A percentile compares a stretch with the other conserved stretches of the same genome.
phyloP scores from a whole-genome alignment of 1,284 basidiomycete species.

The Pseudozyma thailandica region DNA sequence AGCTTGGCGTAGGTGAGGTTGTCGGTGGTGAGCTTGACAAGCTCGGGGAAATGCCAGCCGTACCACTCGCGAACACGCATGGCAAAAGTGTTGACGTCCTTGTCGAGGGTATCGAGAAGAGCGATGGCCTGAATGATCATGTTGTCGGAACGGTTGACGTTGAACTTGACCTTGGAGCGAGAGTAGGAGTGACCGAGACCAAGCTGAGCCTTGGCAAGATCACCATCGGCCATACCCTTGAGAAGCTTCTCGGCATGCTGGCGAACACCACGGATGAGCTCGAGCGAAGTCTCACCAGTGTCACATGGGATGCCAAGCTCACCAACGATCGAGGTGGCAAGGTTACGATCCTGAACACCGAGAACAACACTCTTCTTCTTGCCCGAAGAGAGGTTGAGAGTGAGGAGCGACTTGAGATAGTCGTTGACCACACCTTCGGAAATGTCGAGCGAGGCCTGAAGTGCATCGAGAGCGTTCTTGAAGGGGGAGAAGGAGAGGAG shows the following conservation, averaged over 20 bases:
- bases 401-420: conserved; percentile 84
- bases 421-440: conserved; percentile 94
- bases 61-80: conserved; percentile 99
- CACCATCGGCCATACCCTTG: conserved; percentile 83
- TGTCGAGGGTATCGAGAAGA: conserved; percentile 97
- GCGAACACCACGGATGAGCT: conserved; percentile 92
- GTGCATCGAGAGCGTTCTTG: conserved; percentile 91
- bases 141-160: conserved; percentile 98
- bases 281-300: conserved; percentile 84
- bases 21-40: conserved; percentile 91
- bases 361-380: conserved; percentile 84
- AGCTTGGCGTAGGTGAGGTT: conserved; percentile 93
- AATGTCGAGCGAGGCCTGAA: conserved; percentile 96
- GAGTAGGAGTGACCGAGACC: conserved; percentile 98
- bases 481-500: conserved; percentile 93
- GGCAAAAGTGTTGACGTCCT: conserved; percentile 98
- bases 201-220: conserved; percentile 86
- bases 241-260: conserved; percentile 91
- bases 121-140: conserved; percentile 99
- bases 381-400: conserved; percentile 83
- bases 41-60: conserved; percentile 99
- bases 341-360: conserved; percentile 81
- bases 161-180: conserved; percentile 94
- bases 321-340: conserved; percentile 84
- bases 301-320: conserved; percentile 84